These are phyloP conservation scores for Suhomyces taliae DNA, from an alignment of 1,139 yeast genomes.

Conservation along the genomic window DNA sequence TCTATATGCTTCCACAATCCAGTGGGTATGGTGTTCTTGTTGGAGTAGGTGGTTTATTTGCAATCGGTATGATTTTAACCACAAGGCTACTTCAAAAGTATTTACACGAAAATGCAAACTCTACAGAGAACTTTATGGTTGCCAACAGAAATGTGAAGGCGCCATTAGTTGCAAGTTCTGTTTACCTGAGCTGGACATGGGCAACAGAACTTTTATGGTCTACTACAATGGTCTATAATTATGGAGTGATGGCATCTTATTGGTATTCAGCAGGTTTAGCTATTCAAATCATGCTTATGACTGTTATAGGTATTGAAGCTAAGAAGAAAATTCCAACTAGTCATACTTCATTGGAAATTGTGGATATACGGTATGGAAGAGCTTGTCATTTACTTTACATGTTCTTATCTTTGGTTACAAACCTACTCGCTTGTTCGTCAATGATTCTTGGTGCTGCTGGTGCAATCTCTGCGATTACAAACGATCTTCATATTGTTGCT, in stretches of 20 bases:
- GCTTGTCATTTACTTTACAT: conserved; percentile 31
- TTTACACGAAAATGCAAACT: conserved; percentile 27
- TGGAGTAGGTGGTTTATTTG: conserved; percentile 33
- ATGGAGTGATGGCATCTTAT: conserved; percentile 29
- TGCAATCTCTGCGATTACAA: conserved; percentile 35
- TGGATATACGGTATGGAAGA: conserved; percentile 32
- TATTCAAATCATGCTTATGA: conserved; percentile 31
- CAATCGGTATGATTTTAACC: conserved; percentile 29
- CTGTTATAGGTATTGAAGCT: conserved; percentile 29
- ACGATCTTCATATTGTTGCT: conserved; percentile 33
- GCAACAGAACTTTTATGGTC: conserved; percentile 30
- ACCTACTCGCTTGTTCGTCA: conserved; percentile 32
- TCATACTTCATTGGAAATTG: conserved; percentile 33
- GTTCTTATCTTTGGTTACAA: conserved; percentile 32
- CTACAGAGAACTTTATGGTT: conserved; percentile 33
- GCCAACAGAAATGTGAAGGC: conserved; percentile 26
- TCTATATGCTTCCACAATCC: conserved; percentile 20
- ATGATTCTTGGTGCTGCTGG: conserved; percentile 42
- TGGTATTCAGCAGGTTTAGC: conserved; percentile 32
- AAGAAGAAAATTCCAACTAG: conserved; percentile 32
- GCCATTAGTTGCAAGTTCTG: conserved; percentile 26
- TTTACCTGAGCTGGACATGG: conserved; percentile 33
- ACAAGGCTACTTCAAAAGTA: conserved; percentile 26
- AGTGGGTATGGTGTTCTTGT: conserved; percentile 32
- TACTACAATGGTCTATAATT: conserved; percentile 27